phyloP scores from a whole-genome alignment of 306 rosid genomes.

The Inga oerstediana region DNA sequence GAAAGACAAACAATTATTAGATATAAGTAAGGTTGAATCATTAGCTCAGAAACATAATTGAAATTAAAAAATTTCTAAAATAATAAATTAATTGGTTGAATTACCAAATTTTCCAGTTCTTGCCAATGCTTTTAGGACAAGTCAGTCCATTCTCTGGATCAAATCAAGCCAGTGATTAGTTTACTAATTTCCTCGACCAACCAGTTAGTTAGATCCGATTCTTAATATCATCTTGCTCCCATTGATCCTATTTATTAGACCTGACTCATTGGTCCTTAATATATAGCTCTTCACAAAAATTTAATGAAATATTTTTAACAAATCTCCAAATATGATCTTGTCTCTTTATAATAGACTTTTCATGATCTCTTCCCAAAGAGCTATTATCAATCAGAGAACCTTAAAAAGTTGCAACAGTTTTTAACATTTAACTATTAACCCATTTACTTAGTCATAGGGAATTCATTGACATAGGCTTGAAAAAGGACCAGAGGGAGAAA shows the following conservation, averaged over 20 bases:
- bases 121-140: background rate
- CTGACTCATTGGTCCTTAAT: background rate
- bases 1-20: too few species aligned
- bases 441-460: too few species aligned
- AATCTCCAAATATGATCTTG: background rate
- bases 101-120: too few species aligned
- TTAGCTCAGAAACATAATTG: too few species aligned
- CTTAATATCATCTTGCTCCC: background rate
- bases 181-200: background rate
- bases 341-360: background rate
- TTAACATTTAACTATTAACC: too few species aligned
- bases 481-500: too few species aligned
- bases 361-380: background rate
- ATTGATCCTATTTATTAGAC: background rate
- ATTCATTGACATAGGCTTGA: background rate
- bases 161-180: background rate
- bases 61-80: too few species aligned
- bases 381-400: background rate
- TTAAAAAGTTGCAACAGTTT: too few species aligned
- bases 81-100: too few species aligned
- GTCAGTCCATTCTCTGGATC: background rate
- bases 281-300: background rate
- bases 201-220: background rate
- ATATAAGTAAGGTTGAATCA: background rate
- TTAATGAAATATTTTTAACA: background rate